Base-by-base conservation (phyloP, 2,329 filamentous ascomycete species). In the Ophiostoma sp. region DNA sequence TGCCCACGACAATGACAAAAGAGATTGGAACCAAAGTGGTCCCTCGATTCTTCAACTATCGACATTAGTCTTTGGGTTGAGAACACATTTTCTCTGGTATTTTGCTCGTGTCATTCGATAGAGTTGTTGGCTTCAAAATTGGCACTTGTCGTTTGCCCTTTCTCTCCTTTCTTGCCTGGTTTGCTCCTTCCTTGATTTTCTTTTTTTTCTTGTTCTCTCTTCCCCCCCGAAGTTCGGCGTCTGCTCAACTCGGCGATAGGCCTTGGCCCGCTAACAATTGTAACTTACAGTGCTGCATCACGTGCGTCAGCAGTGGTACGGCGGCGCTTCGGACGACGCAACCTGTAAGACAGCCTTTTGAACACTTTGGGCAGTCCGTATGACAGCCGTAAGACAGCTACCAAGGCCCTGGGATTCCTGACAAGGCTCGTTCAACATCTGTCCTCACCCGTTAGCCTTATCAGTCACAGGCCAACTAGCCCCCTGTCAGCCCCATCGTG, bases 331-430 rank as follows among this genome's bases (percentile, higher is more conserved):
- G n/a, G 19, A 22, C 39, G 39, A 11, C 39, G 39, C 39, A 52
- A 52, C 22, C 19, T 22, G 50, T 52, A n/a, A 52, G 50, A 52
- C n/a, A 52, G 22, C 7, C 6, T 19, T 22, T 52, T n/a, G 8
- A n/a, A n/a, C 17, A 15, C n/a, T 50, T 22, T 42, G 39, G 39
- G 39, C 39, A 42, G 39, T 8, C 48, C 22, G 50, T n/a, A 22
- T 9, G 50, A n/a, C n/a, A 15, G n/a, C 17, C 48, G 48, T 50
- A 7, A 50, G 48, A 52, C 50, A 52, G 19, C 50, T 52, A 52
- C 57, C 57, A 61, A 36, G 57, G 57, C 57, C 28, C 57, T 61
- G 57, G 57, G 31, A 61, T 31, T 57, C 31, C 57, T 61, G 17
- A 17, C 57, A 39, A 36, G 17, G 55, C 55, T 25, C 1, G 22